phyloP scores from a whole-genome alignment of 192 early-diverging fungal species.

The Dimargaris cristalligena region DNA sequence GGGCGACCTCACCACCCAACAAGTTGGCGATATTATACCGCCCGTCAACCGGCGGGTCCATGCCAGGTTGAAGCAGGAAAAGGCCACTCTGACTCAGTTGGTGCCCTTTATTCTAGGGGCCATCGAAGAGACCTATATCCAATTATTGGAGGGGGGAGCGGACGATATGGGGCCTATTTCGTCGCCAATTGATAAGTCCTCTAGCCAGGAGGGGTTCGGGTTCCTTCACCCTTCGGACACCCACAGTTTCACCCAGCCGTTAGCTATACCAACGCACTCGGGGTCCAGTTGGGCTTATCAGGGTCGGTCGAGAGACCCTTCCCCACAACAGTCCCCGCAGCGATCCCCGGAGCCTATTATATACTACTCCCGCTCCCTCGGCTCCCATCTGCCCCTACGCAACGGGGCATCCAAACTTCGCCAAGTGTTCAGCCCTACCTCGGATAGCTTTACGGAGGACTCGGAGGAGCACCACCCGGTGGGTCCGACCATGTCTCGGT shows the following conservation, averaged over 20 bases:
- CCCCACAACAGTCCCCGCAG: background rate
- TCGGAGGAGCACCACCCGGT: background rate
- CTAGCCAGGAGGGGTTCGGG: too few species aligned
- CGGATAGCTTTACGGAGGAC: background rate
- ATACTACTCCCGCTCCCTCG: background rate
- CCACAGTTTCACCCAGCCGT: background rate
- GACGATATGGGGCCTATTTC: background rate
- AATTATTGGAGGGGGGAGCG: background rate
- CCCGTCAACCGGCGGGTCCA: background rate
- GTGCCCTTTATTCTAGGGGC: background rate
- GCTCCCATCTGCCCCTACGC: background rate
- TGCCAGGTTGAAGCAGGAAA: background rate
- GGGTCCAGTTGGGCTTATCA: background rate
- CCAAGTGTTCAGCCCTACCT: background rate
- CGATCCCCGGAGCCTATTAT: background rate
- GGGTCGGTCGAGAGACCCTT: background rate
- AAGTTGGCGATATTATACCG: background rate
- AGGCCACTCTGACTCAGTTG: background rate
- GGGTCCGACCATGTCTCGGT: background rate
- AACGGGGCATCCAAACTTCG: slow-evolving; percentile 1
- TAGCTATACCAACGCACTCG: background rate
- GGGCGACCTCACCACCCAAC: background rate
- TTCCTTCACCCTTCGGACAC: background rate
- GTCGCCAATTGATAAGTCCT: too few species aligned
- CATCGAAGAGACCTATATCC: background rate